Conservation (phyloP, 139 green algal species). For the Zygnema circumcarinatum region DNA sequence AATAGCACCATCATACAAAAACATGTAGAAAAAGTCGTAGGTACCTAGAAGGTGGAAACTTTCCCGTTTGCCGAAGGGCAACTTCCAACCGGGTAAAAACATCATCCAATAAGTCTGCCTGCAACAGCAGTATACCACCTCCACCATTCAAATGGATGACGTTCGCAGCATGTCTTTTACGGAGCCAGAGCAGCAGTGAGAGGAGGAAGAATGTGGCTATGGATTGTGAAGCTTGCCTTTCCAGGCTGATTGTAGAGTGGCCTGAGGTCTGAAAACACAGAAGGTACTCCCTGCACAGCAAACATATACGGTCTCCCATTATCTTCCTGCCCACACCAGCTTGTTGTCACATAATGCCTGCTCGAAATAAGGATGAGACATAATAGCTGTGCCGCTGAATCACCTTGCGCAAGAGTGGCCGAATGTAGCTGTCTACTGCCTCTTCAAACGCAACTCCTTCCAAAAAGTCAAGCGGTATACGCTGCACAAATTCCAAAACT, state of each 20-base stretch:
- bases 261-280: slow-evolving; percentile 90
- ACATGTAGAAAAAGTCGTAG: slow-evolving; percentile 28
- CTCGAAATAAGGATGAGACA: too few relatives aligned
- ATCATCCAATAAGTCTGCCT: slow-evolving; percentile 50
- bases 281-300: slow-evolving; percentile 83
- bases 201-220: neutral
- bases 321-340: too few relatives aligned
- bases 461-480: slow-evolving; percentile 91
- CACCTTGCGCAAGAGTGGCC: slow-evolving; percentile 68
- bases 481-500: slow-evolving; percentile 30
- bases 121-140: too few relatives aligned
- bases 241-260: slow-evolving; percentile 76
- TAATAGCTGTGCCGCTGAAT: too few relatives aligned
- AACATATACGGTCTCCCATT: neutral
- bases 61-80: slow-evolving; percentile 7
- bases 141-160: too few relatives aligned
- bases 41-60: slow-evolving; percentile 31
- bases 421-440: slow-evolving; percentile 76
- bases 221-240: slow-evolving; percentile 55
- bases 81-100: slow-evolving; percentile 43
- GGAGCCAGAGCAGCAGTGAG: neutral
- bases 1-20: neutral
- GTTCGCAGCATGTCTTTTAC: too few relatives aligned
- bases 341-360: too few relatives aligned
- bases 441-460: slow-evolving; percentile 73